phyloP scores from a whole-genome alignment of 345 rosid species.

The Eutrema yunnanense region DNA sequence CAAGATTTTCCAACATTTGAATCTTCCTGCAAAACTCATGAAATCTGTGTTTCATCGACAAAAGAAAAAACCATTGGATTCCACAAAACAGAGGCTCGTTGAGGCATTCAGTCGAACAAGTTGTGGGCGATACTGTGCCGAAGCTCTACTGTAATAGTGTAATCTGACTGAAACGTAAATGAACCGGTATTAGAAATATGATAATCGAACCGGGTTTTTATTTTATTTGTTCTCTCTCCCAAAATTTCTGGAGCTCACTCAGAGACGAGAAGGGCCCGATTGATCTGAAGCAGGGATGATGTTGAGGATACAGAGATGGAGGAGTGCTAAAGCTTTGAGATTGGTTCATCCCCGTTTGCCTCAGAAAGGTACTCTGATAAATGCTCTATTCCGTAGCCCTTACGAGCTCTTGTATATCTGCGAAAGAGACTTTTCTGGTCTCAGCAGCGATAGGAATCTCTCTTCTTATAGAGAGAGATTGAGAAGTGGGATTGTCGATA shows the following conservation, averaged over 20 bases:
- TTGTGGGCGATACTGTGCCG: too few relatives aligned
- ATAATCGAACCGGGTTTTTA: background rate
- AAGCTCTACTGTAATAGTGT: too few relatives aligned
- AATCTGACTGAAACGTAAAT: too few relatives aligned
- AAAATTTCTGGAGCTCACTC: too few relatives aligned
- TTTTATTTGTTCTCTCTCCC: too few relatives aligned
- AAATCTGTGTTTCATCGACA: too few relatives aligned
- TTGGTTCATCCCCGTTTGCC: background rate
- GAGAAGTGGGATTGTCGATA: background rate
- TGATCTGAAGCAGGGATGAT: background rate
- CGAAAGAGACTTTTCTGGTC: background rate
- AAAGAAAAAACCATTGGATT: too few relatives aligned
- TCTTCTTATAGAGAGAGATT: background rate
- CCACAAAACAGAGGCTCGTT: too few relatives aligned
- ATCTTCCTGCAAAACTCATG: too few relatives aligned
- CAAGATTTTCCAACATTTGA: too few relatives aligned
- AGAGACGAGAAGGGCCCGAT: background rate
- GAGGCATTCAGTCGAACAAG: too few relatives aligned
- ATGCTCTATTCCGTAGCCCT: background rate
- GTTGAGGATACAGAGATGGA: background rate
- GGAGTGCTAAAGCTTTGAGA: background rate
- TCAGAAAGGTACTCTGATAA: slow-evolving; percentile 10
- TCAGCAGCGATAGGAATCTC: background rate
- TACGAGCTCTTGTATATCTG: background rate
- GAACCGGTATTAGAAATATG: background rate